These are phyloP conservation scores for Plasmodium inui DNA, from an alignment of 169 alveolate genomes.

Conservation along the genomic window DNA sequence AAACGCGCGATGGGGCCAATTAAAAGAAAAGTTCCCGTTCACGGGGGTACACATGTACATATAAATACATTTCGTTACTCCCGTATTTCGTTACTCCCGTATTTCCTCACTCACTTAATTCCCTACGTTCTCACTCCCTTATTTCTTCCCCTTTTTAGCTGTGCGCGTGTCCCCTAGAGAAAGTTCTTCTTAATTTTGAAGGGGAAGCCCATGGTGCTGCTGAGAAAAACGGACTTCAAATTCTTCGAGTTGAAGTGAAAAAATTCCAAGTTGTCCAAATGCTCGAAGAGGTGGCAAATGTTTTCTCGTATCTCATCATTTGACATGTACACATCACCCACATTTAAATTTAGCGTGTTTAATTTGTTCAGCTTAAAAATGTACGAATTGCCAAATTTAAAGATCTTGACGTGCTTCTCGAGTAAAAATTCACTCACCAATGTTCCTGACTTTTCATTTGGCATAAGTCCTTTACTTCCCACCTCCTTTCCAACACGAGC, in stretches of 20 bases:
- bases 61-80: neutral
- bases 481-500: conserved; percentile 79
- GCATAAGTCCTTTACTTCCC: conserved; percentile 84
- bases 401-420: conserved; percentile 50
- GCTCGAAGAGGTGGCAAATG: conserved; percentile 49
- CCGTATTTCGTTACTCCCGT: neutral
- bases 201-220: conserved; percentile 75
- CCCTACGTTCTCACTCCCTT: neutral
- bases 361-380: conserved; percentile 80
- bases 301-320: conserved; percentile 84
- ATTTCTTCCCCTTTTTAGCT: neutral
- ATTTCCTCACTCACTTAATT: neutral
- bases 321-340: conserved; percentile 87
- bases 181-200: conserved; percentile 49
- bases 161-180: conserved; percentile 2
- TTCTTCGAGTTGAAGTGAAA: conserved; percentile 63
- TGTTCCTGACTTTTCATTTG: conserved; percentile 82
- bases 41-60: neutral
- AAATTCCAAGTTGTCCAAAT: conserved; percentile 53
- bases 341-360: conserved; percentile 84
- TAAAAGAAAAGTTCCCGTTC: neutral
- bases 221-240: conserved; percentile 37
- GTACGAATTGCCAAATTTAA: conserved; percentile 63
- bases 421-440: conserved; percentile 70
- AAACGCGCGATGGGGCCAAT: neutral